Conservation (phyloP, 228 moss, liverwort and hornwort genomes). For the Sphagnum magellanicum region DNA sequence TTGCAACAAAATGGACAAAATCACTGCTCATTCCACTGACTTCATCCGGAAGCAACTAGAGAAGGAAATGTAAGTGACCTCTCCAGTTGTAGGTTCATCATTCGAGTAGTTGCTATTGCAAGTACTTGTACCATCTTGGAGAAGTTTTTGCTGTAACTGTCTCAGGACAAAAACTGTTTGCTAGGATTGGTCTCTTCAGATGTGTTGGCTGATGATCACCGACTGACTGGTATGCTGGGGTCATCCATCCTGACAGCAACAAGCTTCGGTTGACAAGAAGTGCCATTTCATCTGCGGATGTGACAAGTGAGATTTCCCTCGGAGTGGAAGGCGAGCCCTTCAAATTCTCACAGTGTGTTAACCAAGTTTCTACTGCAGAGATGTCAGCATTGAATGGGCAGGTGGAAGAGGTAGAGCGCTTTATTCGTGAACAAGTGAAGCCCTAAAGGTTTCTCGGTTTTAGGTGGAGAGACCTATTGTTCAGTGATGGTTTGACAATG, state of each 20-base stretch:
- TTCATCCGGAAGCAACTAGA: slow-evolving; percentile 92
- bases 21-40: slow-evolving; percentile 89
- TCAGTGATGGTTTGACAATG: slow-evolving; percentile 11
- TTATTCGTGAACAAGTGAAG: slow-evolving; percentile 79
- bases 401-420: slow-evolving; percentile 60
- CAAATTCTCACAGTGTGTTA: slow-evolving; percentile 67
- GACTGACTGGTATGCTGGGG: neutral
- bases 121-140: neutral
- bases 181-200: neutral
- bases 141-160: neutral
- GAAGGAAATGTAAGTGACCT: slow-evolving; percentile 75
- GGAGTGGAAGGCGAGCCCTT: slow-evolving; percentile 71
- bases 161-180: neutral
- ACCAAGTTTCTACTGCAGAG: slow-evolving; percentile 64
- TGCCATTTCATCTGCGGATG: slow-evolving; percentile 68
- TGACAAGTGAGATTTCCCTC: slow-evolving; percentile 63
- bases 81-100: neutral
- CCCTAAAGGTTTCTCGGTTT: slow-evolving; percentile 35
- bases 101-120: neutral
- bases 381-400: slow-evolving; percentile 59
- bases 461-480: slow-evolving; percentile 41
- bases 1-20: slow-evolving; percentile 99
- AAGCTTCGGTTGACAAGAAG: slow-evolving; percentile 78
- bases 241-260: slow-evolving; percentile 46
- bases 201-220: neutral